These are phyloP conservation scores for Aegilops longissima DNA, from an alignment of 176 grass and related monocot genomes.

Conservation along the genomic window DNA sequence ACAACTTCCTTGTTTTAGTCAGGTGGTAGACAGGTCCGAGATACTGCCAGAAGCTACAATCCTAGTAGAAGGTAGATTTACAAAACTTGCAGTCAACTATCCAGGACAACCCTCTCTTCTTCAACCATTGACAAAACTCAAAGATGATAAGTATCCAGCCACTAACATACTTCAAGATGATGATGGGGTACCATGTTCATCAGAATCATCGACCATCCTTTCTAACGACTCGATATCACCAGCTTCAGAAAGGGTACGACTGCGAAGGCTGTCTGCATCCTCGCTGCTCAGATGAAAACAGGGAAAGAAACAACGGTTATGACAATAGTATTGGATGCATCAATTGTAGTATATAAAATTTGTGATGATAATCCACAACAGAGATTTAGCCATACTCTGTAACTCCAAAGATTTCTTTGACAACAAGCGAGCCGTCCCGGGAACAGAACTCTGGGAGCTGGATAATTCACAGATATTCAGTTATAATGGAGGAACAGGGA, in stretches of 20 bases:
- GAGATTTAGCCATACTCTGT: conserved; percentile 69
- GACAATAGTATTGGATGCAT: not conserved
- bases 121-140: conserved; percentile 18
- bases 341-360: conserved; percentile 9
- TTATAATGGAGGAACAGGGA: not conserved
- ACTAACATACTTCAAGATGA: conserved; percentile 35
- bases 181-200: conserved; percentile 28
- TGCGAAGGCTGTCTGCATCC: conserved; percentile 78
- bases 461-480: conserved; percentile 28
- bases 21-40: conserved; percentile 2
- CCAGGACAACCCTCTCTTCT: not conserved
- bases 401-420: conserved; percentile 97
- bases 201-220: conserved; percentile 75
- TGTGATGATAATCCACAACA: not conserved
- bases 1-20: conserved; percentile 2
- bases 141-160: not conserved
- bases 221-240: conserved; percentile 76
- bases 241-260: conserved; percentile 54
- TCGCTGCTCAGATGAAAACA: conserved; percentile 59
- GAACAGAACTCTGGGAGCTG: conserved; percentile 95
- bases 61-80: conserved; percentile 27
- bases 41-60: conserved; percentile 19
- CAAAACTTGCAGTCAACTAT: conserved; percentile 38
- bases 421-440: conserved; percentile 65
- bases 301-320: not conserved